Percentiles rank a stretch among this genome's conserved stretches.
phyloP scores from a whole-genome alignment of 305 asterid genomes.

The Fraxinus sp. region DNA sequence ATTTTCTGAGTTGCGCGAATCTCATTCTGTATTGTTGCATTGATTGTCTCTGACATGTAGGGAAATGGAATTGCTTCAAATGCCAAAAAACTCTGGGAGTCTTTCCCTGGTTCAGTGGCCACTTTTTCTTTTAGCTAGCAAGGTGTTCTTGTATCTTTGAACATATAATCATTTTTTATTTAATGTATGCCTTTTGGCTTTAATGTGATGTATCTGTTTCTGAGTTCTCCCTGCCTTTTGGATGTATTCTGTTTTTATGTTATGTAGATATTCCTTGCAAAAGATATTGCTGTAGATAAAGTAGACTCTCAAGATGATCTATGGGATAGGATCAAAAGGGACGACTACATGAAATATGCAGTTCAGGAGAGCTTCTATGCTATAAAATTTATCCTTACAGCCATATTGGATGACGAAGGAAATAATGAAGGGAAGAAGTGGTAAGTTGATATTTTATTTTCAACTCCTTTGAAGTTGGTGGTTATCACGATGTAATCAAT shows the following conservation, averaged over 20 bases:
- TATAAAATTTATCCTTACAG: slow-evolving; percentile 61
- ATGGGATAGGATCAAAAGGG: slow-evolving; percentile 91
- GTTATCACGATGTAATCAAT: slow-evolving; percentile 22
- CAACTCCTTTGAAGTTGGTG: slow-evolving; percentile 16
- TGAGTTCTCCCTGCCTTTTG: slow-evolving; percentile 15
- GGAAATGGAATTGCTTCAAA: slow-evolving; percentile 90
- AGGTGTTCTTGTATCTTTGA: slow-evolving; percentile 48
- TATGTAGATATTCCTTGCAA: slow-evolving; percentile 78
- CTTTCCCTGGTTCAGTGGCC: slow-evolving; percentile 92
- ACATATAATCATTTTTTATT: slow-evolving; percentile 12
- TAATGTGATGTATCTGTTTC: slow-evolving; percentile 17
- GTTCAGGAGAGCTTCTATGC: slow-evolving; percentile 82
- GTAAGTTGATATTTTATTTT: slow-evolving; percentile 35
- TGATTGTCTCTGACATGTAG: slow-evolving; percentile 37
- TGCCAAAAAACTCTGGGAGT: slow-evolving; percentile 77
- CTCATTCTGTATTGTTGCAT: slow-evolving; percentile 22
- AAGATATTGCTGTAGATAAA: slow-evolving; percentile 83
- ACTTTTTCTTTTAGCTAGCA: slow-evolving; percentile 91
- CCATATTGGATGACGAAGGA: slow-evolving; percentile 74
- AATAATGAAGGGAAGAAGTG: slow-evolving; percentile 86
- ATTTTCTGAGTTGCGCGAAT: slow-evolving; percentile 8
- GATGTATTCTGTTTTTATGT: not conserved
- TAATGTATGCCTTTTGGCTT: slow-evolving; percentile 13
- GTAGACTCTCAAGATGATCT: slow-evolving; percentile 82
- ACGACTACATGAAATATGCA: slow-evolving; percentile 95